Percentiles rank a stretch among this genome's conserved stretches.
These are phyloP conservation scores for Linum trigynum DNA, from an alignment of 345 rosid species.

Conservation along the genomic window DNA sequence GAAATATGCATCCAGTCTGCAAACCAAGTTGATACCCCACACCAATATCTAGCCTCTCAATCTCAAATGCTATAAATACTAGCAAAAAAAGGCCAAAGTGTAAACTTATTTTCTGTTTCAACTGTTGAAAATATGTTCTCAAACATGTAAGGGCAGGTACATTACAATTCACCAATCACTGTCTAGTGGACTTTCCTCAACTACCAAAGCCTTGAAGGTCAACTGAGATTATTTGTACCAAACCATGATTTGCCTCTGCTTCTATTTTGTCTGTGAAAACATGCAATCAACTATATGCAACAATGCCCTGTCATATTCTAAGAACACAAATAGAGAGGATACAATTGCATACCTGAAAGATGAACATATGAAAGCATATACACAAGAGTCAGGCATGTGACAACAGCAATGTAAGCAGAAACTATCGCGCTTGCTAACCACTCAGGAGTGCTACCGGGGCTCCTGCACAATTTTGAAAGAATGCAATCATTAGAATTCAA, in stretches of 20 bases:
- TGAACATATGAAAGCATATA: constrained; percentile 83
- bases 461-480: constrained; percentile 38
- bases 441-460: constrained; percentile 77
- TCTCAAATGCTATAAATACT: neutral
- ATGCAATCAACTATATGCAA: neutral
- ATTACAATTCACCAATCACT: neutral
- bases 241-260: neutral
- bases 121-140: neutral
- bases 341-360: constrained; percentile 53
- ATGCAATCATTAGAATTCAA: constrained; percentile 4
- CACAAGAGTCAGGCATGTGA: constrained; percentile 59
- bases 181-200: neutral
- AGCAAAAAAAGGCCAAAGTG: neutral
- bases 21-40: neutral
- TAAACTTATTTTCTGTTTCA: too few species aligned
- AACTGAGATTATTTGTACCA: neutral
- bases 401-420: constrained; percentile 49
- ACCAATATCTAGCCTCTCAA: neutral
- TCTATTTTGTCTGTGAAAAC: neutral
- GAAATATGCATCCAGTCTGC: neutral
- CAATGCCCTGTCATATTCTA: neutral
- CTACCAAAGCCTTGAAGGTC: neutral
- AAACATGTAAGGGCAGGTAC: neutral
- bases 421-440: constrained; percentile 62
- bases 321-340: constrained; percentile 10